phyloP scores from a whole-genome alignment of 2,329 filamentous ascomycete species.

The Aspergillus terreus region DNA sequence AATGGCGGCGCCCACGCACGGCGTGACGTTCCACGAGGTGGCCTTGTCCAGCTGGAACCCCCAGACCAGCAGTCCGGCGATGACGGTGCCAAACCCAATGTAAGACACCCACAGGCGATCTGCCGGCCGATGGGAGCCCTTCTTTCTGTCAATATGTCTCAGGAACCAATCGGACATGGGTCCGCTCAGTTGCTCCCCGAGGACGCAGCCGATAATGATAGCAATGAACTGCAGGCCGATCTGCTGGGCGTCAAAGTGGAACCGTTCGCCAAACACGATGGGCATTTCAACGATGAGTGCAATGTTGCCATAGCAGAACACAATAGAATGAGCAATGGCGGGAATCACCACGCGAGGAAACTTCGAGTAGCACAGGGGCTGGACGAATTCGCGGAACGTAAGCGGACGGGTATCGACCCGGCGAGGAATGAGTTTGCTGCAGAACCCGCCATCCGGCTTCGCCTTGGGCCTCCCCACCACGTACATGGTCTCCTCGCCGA shows the following conservation, averaged over 20 bases:
- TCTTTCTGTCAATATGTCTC: slow-evolving; percentile 38
- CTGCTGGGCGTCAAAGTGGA: slow-evolving; percentile 54
- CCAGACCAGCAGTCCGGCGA: slow-evolving; percentile 54
- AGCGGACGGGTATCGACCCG: slow-evolving; percentile 49
- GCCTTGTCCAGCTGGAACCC: slow-evolving; percentile 49
- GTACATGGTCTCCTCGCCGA: slow-evolving; percentile 52
- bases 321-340: slow-evolving; percentile 51
- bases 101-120: slow-evolving; percentile 59
- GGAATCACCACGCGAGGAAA: slow-evolving; percentile 49
- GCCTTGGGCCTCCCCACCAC: slow-evolving; percentile 32
- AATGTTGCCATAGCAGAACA: slow-evolving; percentile 53
- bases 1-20: slow-evolving; percentile 52
- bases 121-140: slow-evolving; percentile 36
- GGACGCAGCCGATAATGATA: slow-evolving; percentile 54
- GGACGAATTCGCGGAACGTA: slow-evolving; percentile 45
- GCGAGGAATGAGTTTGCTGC: slow-evolving; percentile 38
- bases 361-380: slow-evolving; percentile 43
- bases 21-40: slow-evolving; percentile 53
- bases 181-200: slow-evolving; percentile 58
- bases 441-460: slow-evolving; percentile 20
- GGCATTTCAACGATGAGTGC: slow-evolving; percentile 57
- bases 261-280: slow-evolving; percentile 53
- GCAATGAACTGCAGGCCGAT: slow-evolving; percentile 57
- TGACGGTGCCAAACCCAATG: slow-evolving; percentile 48
- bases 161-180: slow-evolving; percentile 48